These are phyloP conservation scores for Geosmithia flava DNA, from an alignment of 2,329 filamentous ascomycete species.

Conservation along the genomic window DNA sequence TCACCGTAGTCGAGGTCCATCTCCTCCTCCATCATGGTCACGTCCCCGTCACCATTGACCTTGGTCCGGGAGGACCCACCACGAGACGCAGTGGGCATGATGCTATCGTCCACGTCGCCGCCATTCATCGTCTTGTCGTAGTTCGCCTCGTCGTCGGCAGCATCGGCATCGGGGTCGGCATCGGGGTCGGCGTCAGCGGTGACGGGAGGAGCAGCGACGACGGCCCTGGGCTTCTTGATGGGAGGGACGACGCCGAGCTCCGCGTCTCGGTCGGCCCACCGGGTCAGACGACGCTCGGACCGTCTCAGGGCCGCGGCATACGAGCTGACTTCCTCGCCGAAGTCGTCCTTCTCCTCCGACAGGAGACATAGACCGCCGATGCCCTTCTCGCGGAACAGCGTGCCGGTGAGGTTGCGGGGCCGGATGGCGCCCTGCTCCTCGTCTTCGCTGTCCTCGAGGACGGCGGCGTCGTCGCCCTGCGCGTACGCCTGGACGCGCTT, in stretches of 20 bases:
- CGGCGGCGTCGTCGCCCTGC: constrained; percentile 26
- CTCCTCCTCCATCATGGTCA: background rate
- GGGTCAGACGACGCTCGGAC: constrained; percentile 49
- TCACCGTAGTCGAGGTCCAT: background rate
- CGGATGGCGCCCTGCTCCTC: constrained; percentile 26
- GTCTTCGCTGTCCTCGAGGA: constrained; percentile 50
- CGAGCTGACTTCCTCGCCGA: constrained; percentile 59
- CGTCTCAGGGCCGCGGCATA: constrained; percentile 56
- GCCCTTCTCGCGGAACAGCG: constrained; percentile 40
- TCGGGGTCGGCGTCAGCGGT: constrained; percentile 11
- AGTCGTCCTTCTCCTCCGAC: constrained; percentile 54
- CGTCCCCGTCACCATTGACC: background rate
- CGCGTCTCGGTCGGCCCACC: constrained; percentile 46
- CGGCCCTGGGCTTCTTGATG: constrained; percentile 23
- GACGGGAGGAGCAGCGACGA: constrained; percentile 12
- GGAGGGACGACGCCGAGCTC: constrained; percentile 33
- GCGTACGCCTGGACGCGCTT: constrained; percentile 40
- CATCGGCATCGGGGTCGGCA: constrained; percentile 5
- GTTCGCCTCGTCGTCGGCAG: constrained; percentile 20
- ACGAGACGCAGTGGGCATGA: background rate
- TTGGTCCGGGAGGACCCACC: background rate
- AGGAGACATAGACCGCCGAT: constrained; percentile 54
- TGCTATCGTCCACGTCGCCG: constrained; percentile 29
- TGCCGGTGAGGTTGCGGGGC: constrained; percentile 18
- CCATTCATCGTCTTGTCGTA: constrained; percentile 39